Evolutionary conservation across 805 yeast genomes (phyloP), one percentile per base, ranked within the genome.

Genomic region (Tetrapisispora namnaoensis): DNA sequence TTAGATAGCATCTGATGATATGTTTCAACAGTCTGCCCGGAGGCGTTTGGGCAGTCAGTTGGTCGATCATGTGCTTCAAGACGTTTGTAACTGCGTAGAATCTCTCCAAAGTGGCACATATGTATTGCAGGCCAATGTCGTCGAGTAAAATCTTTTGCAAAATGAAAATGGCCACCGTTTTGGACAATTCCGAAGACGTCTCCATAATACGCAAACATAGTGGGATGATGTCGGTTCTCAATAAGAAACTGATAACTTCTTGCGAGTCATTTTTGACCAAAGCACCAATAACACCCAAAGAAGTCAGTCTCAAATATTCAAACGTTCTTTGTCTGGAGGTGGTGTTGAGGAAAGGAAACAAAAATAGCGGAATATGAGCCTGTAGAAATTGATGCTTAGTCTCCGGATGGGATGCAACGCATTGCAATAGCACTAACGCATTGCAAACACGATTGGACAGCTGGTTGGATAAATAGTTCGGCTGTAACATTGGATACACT

Each of bases 191-290:
- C 0, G 96, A 84, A 8, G 96, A 88, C 1, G 90, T 80, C 64
- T 91, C 98, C 95, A 91, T 91, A 53, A 93, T 91, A 58, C 93
- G 82, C 51, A 91, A 72, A 64, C 99, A 93, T 49, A 93, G 70
- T 5, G 99, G 99, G 34, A 93, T 95, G 57, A 93, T 91, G 65
- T 91, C 99, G 0, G 99, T 93, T n/a, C 96, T 82, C 42, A 91
- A 73, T 59, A 91, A 70, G 61, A 93, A 91, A 53, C 86, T 86
- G 53, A 93, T 90, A 41, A 91, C 98, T 57, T 91, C 96, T 16
- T 95, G 88, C 4, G 96, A 86, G 61, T 91, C 99, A 65, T 90
- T 91, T 59, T 93, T 91, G 24, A 93, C 98, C 49, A 91, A 72
- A 0, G 99, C 98, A 20, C 99, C 99, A 63, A 91, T 86, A 7